These are phyloP conservation scores for Annulohypoxylon nitens DNA, from an alignment of 495 filamentous ascomycete genomes.

Conservation along the genomic window DNA sequence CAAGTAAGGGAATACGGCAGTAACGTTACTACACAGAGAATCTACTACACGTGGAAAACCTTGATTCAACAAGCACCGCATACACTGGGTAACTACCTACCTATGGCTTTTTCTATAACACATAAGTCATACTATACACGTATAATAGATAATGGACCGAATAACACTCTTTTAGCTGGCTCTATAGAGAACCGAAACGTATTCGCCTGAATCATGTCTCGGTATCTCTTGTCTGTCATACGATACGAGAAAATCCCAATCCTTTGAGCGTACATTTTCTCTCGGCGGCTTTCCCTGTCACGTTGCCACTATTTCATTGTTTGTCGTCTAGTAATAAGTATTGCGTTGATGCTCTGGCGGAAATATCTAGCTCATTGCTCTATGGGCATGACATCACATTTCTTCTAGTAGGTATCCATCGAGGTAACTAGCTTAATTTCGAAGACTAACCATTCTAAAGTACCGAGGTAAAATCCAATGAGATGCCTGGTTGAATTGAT, in stretches of 20 bases:
- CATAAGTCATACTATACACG: not conserved
- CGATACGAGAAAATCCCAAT: not conserved
- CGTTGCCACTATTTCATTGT: not conserved
- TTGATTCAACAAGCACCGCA: slow-evolving; percentile 14
- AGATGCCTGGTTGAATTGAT: not conserved
- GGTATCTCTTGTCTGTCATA: slow-evolving; percentile 8
- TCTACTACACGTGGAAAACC: slow-evolving; percentile 3
- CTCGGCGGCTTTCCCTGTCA: not conserved
- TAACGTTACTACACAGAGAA: slow-evolving; percentile 36
- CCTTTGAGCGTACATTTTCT: slow-evolving; percentile 11
- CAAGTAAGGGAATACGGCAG: slow-evolving; percentile 25
- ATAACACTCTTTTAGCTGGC: slow-evolving; percentile 1
- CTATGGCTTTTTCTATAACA: not conserved
- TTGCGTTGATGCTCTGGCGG: not conserved
- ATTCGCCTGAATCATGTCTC: slow-evolving; percentile 21
- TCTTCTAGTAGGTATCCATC: not conserved
- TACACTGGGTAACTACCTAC: not conserved
- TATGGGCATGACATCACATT: slow-evolving; percentile 18
- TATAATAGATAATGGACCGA: not conserved
- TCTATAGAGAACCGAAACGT: not conserved
- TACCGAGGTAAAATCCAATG: not conserved
- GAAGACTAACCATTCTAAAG: not conserved
- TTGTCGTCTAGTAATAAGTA: not conserved
- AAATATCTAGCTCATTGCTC: not conserved
- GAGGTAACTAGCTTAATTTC: not conserved